Evolutionary conservation across 2,329 filamentous ascomycete genomes (phyloP), one percentile per base, ranked within the genome.

Genomic region (Basipetospora chlamydospora): DNA sequence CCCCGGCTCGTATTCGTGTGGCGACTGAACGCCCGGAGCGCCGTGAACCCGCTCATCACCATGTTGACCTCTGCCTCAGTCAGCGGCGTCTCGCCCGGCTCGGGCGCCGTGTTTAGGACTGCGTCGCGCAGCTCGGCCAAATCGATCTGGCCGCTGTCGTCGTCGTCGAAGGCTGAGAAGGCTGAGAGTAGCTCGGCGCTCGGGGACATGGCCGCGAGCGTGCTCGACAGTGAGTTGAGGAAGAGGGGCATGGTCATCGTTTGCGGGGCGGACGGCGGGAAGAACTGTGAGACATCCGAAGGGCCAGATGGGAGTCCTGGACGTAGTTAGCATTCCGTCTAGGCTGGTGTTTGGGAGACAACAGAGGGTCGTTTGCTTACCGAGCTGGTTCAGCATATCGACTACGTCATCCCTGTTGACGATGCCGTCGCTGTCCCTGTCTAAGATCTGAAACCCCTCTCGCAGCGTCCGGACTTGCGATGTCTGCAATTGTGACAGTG

Each of bases 91-190:
- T 74, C 69, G 13, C 82, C 83, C 0, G 72, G 66, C 46, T 93
- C 85, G 0, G 85, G 83, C 1, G 77, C 75, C 1, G 86, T 94
- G 45, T 86, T 73, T 28, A 95, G 58, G 30, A 98, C 56, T 0
- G 88, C 85, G 46, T 90, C 83, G 31, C 81, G 75, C 43, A 98
- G 59, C 55, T 94, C 85, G 0, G 63, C 70, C 15, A 93, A 61
- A 51, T 96, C 86, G 26, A 96, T 76, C 56, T 95, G 86, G 3
- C 90, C 90, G 48, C 82, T 90, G 53, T 98, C 90, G 43, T 93
- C 86, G 43, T 93, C 83, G 51, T 98, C 90, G 52, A 96, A 96
- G 0, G 90, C 90, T 2, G 85, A 85, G 46, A 98, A 88, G 0
- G 90, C 90, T 2, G 86, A 88, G 15, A 85, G 63, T 8, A 98